Base-by-base conservation (phyloP, 2,329 filamentous ascomycete species). In the Diaporthe humulicola region DNA sequence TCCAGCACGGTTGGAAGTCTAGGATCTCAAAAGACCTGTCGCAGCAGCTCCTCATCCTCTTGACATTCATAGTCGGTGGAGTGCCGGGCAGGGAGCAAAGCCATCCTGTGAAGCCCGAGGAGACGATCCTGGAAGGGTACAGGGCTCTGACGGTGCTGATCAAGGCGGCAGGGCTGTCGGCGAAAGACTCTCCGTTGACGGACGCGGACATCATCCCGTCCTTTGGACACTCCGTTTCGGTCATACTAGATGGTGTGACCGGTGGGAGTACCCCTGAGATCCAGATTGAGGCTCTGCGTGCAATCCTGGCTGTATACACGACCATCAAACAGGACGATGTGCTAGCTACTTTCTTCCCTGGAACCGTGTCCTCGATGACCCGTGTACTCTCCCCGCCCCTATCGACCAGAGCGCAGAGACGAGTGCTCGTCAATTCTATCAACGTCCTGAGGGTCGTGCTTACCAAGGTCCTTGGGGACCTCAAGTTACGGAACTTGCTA, bases 271-370 rank as follows among this genome's bases (percentile, higher is more conserved):
- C 93, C 0, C 85, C 90, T 50, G 87, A 89, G n/a, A 89, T 96
- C 28, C 95, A 96, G 80, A 81, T 93, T 7, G 90, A 93, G 77
- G 94, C 95, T 8, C 85, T 95, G 4, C 83, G 86, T 17, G 91
- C 93, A 9, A 81, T 98, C 2, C 85, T 90, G 69, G 85, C 90
- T 0, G 85, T 97, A 10, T 90, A 92, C 77, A 80, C 82, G 9
- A 90, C 91, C 30, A 88, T 98, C 57, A 91, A 89, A 70, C 93
- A 97, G 79, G 90, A 89, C 61, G 89, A 93, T n/a, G 91, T 94
- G 3, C 86, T 98, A 73, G 94, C 95, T 14, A 96, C 91, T 76
- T 97, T 99, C 80, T 87, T 98, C 56, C 97, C 97, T 0, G 95
- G 96, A 14, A 95, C 95, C 0, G 90, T 98, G 0, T 98, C 97